Evolutionary conservation across 2,329 filamentous ascomycete genomes (phyloP), one percentile per base, ranked within the genome.

Genomic region (Aspergillus brunneoviolaceus): DNA sequence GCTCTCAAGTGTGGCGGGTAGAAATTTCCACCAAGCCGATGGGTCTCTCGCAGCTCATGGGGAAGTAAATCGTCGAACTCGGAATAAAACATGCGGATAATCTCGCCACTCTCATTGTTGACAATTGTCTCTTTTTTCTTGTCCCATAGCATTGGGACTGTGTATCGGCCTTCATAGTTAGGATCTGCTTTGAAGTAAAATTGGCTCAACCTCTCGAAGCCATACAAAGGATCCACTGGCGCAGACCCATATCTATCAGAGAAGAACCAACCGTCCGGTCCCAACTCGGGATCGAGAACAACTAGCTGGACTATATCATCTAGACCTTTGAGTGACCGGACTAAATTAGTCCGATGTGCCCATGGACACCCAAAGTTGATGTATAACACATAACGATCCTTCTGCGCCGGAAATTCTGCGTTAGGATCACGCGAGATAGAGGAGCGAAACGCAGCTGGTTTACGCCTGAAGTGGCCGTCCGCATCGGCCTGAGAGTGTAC

Each of bases 101-200:
- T 95, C 79, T 96, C 92, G 66, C 86, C 89, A 74, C 89, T 92
- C 81, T 96, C 92, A 68, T 96, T 96, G 82, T 84, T 94, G 64
- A 96, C 91, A 68, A 96, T 93, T 9, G 81, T 85, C 70, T 87
- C 84, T 57, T 81, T 78, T 79, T 89, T 87, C 78, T 86, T 91
- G 77, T 96, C 91, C 79, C 89, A 96, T 55, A 96, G 81, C 25
- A 90, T 87, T 0, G 92, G 92, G 6, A 96, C 91, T 0, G 91
- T 96, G 74, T 91, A 94, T 14, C 91, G 84, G 1, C 89, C 91
- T 9, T 79, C 71, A 69, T 92, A 96, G 35, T 85, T 76, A 1
- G 85, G 82, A 66, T 92, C 84, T 21, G 84, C 85, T 67, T 85
- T 84, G 72, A 90, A 88, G 80, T 96, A 96, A 49, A 96, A 78